Evolutionary conservation across 2,329 filamentous ascomycete genomes (phyloP).

Genomic region (Aspergillus pseudoglaucus): DNA sequence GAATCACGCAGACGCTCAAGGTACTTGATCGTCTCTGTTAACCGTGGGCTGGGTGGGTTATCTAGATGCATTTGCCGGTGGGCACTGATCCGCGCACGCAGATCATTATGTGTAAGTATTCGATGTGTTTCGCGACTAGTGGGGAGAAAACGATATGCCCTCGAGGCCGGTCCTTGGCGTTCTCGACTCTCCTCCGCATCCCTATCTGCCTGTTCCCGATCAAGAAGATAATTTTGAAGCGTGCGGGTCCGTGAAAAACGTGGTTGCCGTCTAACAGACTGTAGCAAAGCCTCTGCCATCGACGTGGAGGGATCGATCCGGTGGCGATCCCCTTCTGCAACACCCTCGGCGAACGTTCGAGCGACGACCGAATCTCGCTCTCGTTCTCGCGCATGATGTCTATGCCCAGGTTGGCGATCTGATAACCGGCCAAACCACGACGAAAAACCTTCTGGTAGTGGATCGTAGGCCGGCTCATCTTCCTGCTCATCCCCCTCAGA

Average conservation of each 20-base stretch:
- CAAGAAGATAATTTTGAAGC: conserved; percentile 35
- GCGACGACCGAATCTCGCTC: conserved; percentile 6
- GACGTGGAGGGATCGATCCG: conserved; percentile 20
- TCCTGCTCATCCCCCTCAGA: conserved; percentile 29
- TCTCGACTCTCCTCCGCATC: conserved; percentile 20
- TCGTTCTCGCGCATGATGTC: conserved; percentile 15
- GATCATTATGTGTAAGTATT: conserved; percentile 25
- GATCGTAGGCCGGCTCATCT: conserved; percentile 24
- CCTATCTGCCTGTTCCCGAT: conserved; percentile 23
- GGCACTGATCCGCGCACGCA: conserved; percentile 30
- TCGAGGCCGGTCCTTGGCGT: conserved; percentile 12
- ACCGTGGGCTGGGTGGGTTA: conserved; percentile 27
- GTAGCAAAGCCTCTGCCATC: conserved; percentile 34
- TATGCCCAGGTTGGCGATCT: conserved; percentile 18
- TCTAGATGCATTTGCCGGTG: conserved; percentile 31
- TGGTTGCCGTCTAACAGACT: conserved; percentile 35
- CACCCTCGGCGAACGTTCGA: conserved; percentile 13
- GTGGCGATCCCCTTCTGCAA: conserved; percentile 17
- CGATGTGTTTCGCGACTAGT: conserved; percentile 23
- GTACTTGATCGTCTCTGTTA: conserved; percentile 58
- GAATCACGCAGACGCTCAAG: conserved; percentile 53
- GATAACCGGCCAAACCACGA: conserved; percentile 22
- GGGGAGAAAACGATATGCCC: conserved; percentile 29
- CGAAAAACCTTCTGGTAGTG: conserved; percentile 17
- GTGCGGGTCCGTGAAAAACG: conserved; percentile 32